Base-by-base conservation (phyloP, 352 stramenopile genomes). In the Phytophthora pini region DNA sequence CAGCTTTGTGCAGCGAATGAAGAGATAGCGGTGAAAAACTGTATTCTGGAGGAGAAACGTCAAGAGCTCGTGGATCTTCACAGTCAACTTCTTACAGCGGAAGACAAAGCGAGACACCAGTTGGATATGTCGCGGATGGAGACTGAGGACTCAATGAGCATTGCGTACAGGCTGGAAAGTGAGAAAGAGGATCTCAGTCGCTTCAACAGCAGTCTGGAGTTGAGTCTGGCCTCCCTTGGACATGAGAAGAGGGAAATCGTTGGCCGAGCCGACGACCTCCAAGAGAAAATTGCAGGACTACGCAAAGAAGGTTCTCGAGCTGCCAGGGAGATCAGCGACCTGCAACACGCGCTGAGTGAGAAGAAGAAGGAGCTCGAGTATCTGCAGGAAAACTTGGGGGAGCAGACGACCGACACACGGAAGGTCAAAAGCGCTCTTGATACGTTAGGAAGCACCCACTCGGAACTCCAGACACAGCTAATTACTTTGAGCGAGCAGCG, bases 281-380 rank as follows among this genome's bases (percentile, higher is more conserved):
- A 74, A 64, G 67, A 74, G 39, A 55, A 61, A 56, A 45, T 70
- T 10, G 67, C 67, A 47, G 50, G 55, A 10, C 32, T 74, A 32
- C 48, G 56, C 12, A 69, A 69, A 68, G 61, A 62, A 15, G 49
- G 46, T 3, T 41, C 17, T 52, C 55, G n/a, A 26, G 48, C 61
- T 43, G 51, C 45, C 11, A 55, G 34, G 29, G 45, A 74, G 8
- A 44, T 71, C 2, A 64, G 41, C 27, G 67, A 70, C 36, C 45
- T 70, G 15, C 61, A 71, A 3, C 61, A 68, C 12, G 55, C 67
- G 22, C 50, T 74, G 3, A 58, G 10, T 15, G 66, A 74, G 47
- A 74, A 70, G 44, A 66, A 63, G 24, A 74, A 56, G 44, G 67
- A 74, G 47, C n/a, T 74, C 2, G 29, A 56, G 20, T 67, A 71